A percentile compares a stretch with the other conserved stretches of the same genome.
Conservation (phyloP, 495 filamentous ascomycete genomes). For the Penicillium verhagenii region DNA sequence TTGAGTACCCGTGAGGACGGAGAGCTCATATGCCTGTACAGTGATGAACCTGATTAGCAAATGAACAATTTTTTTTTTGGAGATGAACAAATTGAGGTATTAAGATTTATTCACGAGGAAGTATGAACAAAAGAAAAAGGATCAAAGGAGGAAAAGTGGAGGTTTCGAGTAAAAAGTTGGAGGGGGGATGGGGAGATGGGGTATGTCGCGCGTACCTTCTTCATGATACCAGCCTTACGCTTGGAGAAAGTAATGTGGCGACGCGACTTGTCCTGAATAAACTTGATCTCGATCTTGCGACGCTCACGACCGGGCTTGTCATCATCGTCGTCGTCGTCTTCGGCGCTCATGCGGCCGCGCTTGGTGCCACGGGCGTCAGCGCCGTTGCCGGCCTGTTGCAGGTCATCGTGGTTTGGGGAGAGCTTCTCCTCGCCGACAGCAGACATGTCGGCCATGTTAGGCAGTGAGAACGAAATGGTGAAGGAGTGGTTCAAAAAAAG, state of each 20-base stretch:
- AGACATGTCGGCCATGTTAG: constrained; percentile 45
- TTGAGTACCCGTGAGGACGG: constrained; percentile 96
- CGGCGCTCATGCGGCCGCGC: constrained; percentile 79
- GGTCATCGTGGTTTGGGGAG: constrained; percentile 51
- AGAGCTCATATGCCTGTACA: constrained; percentile 88
- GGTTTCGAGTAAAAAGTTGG: too few species aligned
- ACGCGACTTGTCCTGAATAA: constrained; percentile 99
- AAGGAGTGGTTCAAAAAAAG: constrained; percentile 4
- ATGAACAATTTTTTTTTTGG: neutral
- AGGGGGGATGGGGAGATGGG: neutral
- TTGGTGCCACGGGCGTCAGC: constrained; percentile 81
- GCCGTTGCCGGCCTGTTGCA: constrained; percentile 51
- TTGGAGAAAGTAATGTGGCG: constrained; percentile 99
- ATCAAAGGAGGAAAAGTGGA: too few species aligned
- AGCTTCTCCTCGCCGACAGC: constrained; percentile 49
- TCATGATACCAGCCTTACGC: constrained; percentile 99
- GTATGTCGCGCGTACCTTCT: constrained; percentile 72
- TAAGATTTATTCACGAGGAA: neutral
- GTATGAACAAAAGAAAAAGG: neutral
- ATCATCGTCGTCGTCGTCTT: constrained; percentile 98
- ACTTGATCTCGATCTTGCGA: constrained; percentile 99
- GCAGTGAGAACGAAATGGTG: constrained; percentile 2
- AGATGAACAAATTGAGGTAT: too few species aligned
- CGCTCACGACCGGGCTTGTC: constrained; percentile 98
- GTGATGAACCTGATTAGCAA: neutral